A percentile compares a stretch with the other conserved stretches of the same genome.
These are phyloP conservation scores for Penicillium sumatraense DNA, from an alignment of 2,329 filamentous ascomycete species.

Conservation along the genomic window DNA sequence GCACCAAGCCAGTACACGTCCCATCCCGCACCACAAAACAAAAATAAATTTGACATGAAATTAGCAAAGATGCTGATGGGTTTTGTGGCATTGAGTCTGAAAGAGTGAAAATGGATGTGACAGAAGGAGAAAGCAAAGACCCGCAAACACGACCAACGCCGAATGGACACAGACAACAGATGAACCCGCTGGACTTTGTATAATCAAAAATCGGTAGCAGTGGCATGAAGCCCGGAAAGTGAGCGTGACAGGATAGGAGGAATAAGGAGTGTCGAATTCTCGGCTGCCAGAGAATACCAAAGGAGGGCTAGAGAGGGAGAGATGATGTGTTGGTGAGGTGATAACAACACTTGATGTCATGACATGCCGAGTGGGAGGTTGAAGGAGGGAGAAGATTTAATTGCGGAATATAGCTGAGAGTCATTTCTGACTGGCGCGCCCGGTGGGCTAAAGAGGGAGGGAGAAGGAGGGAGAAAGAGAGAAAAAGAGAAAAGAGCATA, in stretches of 20 bases:
- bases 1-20: background rate
- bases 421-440: background rate
- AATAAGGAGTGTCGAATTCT: constrained; percentile 24
- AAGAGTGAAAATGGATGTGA: constrained; percentile 23
- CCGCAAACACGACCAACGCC: constrained; percentile 27
- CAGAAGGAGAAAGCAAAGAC: constrained; percentile 19
- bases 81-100: constrained; percentile 26
- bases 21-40: constrained; percentile 6
- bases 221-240: constrained; percentile 19
- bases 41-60: constrained; percentile 12
- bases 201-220: constrained; percentile 22
- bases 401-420: background rate
- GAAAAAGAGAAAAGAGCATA: constrained; percentile 1
- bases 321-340: constrained; percentile 1
- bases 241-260: constrained; percentile 21
- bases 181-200: constrained; percentile 31
- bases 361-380: constrained; percentile 2
- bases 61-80: constrained; percentile 16
- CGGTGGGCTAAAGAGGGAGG: background rate
- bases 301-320: constrained; percentile 14
- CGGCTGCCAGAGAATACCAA: constrained; percentile 15
- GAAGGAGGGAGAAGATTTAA: constrained; percentile 13
- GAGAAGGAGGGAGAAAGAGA: background rate
- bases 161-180: constrained; percentile 24
- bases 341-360: background rate